phyloP scores from a whole-genome alignment of 208 protist genomes.

The Blechomonas ayalai region DNA sequence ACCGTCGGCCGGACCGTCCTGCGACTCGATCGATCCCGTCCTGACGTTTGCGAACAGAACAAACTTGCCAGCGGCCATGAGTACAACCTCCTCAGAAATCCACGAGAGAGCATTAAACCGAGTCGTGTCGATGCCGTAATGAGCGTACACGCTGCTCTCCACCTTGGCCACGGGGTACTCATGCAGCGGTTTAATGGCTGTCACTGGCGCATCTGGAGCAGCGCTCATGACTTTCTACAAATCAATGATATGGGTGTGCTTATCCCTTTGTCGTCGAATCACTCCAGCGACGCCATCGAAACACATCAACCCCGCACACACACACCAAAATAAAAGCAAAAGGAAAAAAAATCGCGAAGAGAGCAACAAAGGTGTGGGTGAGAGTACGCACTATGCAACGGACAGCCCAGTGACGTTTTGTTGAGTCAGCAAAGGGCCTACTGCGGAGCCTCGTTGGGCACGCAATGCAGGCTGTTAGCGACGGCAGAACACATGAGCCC shows the following conservation, averaged over 20 bases:
- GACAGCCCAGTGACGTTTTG: too few species aligned
- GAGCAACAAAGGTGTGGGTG: slow-evolving; percentile 1
- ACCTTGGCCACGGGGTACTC: slow-evolving; percentile 37
- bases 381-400: too few species aligned
- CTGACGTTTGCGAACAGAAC: slow-evolving; percentile 73
- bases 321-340: slow-evolving; percentile 1
- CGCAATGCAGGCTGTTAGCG: too few species aligned
- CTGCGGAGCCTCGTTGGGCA: too few species aligned
- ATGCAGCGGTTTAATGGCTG: slow-evolving; percentile 54
- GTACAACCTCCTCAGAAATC: slow-evolving; percentile 39
- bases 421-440: too few species aligned
- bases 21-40: slow-evolving; percentile 39
- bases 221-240: neutral
- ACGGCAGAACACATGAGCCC: too few species aligned
- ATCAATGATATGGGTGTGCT: slow-evolving; percentile 1
- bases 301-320: neutral
- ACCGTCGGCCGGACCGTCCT: slow-evolving; percentile 39
- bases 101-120: slow-evolving; percentile 56
- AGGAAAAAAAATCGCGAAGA: slow-evolving; percentile 1
- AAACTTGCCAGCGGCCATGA: slow-evolving; percentile 76
- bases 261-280: too few species aligned
- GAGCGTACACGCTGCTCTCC: slow-evolving; percentile 23
- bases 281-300: too few species aligned
- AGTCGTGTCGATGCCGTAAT: slow-evolving; percentile 65
- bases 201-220: slow-evolving; percentile 1